Base-by-base conservation (phyloP, 495 filamentous ascomycete species). In the Trichoderma asperelloides region DNA sequence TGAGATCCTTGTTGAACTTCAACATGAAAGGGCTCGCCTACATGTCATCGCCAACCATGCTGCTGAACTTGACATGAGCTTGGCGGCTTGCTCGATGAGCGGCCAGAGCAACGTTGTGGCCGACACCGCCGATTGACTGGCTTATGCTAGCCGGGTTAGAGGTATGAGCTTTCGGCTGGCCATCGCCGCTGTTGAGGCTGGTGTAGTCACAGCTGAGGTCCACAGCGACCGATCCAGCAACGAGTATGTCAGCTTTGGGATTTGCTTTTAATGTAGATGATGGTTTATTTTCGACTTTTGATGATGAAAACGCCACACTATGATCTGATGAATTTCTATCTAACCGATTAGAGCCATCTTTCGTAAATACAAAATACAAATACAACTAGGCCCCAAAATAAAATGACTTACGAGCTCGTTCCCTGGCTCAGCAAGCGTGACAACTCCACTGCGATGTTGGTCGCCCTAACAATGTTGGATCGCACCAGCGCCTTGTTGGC, bases 91-190 rank as follows among this genome's bases (percentile, higher is more conserved):
- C 73, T 33, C 75, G 78, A 71, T 90, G 88, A 7, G 89, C 84
- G 5, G 94, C 92, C 62, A 89, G 82, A 2, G 95, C 91, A 39
- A 97, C 88, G 72, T 98, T 98, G 73, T 90, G 87, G n/a, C 89
- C 95, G 2, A 98, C 95, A n/a, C 95, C 95, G 11, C 95, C 95
- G 28, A 97, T 81, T 8, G 89, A 89, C 72, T 96, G 92, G 23
- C 73, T 83, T 68, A 97, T 96, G 18, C 79, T 73, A 51, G 92
- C 86, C 51, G 90, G 90, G 74, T 98, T 98, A 9, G 95, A 98
- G 1, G 94, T 97, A 65, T 93, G 84, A 1, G 85, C 78, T 25
- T 82, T 75, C 18, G 91, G 92, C 9, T 71, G 71, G 0, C 71
- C 40, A 65, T 70, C 64, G 8, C 63, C 18, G 40, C 65, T 64